Evolutionary conservation across 164 flowering plant genomes (phyloP), one percentile per base, ranked within the genome.

Genomic region (Tetrastigma voinierianum): DNA sequence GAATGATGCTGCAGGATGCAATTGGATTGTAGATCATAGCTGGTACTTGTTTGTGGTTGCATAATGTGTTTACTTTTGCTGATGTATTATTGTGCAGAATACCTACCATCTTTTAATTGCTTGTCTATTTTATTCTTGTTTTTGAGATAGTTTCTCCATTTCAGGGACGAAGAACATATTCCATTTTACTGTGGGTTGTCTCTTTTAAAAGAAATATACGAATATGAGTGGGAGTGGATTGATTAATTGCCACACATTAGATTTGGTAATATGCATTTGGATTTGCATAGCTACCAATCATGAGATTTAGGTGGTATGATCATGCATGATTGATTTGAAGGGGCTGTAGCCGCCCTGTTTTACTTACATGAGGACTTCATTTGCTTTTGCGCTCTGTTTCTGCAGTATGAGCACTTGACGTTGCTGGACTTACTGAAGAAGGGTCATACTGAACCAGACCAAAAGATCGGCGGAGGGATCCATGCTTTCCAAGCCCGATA

Each of bases 381-480:
- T 25, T 32, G 40, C 57, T 61, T 13, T 13, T 51, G 17, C 23
- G 45, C 57, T 17, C 16, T 16, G 4, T 24, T 3, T 16, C 61
- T 77, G 61, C 93, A 91, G 99, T 95, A 92, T 65, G 98, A 95
- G 78, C 78, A 83, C 62, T 45, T 82, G 82, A 81, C 82, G 71
- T 60, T 95, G 72, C 68, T 85, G 68, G 95, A 90, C 59, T 77
- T 95, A 82, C 78, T 95, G 8, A 89, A 86, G 77, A 92, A 86
- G 72, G 99, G 99, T 11, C 90, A 88, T 62, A 8, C 72, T 0
- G 98, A 92, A 53, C 82, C 97, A 1, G 97, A 87, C n/a, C 82
- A 72, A 64, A 95, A 95, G 81, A 77, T 86, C 20, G 93, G 91
- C 1, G 73, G 46, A 17, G 98, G 97, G 4, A 57, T 95, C 51